Evolutionary conservation across 108 stramenopile genomes (phyloP).

Genomic region (Schizochytrium sp.): DNA sequence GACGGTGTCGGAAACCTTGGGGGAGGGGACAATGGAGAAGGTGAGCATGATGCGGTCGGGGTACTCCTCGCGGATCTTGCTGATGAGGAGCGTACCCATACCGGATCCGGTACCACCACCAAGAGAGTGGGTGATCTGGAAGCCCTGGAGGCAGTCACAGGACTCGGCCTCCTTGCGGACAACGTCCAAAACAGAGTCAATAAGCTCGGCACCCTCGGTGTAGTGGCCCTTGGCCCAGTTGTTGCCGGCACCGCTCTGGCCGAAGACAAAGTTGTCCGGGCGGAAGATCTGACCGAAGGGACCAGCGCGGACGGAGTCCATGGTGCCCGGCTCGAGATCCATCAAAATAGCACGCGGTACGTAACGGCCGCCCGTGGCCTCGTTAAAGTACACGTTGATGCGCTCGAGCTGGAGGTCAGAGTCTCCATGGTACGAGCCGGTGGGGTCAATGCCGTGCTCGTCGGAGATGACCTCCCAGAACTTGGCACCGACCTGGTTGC

Average conservation of each 20-base stretch:
- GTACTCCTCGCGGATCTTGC: conserved; percentile 95
- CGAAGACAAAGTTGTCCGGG: conserved; percentile 96
- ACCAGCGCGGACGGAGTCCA: conserved; percentile 86
- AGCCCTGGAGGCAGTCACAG: conserved; percentile 89
- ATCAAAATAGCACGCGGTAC: conserved; percentile 83
- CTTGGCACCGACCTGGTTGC: conserved; percentile 97
- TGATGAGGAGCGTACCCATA: conserved; percentile 90
- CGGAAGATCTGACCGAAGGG: conserved; percentile 88
- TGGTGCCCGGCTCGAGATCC: conserved; percentile 74
- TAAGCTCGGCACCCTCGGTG: conserved; percentile 95
- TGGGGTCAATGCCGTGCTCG: conserved; percentile 84
- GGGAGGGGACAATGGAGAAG: conserved; percentile 87
- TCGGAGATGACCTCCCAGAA: conserved; percentile 91
- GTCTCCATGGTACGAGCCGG: conserved; percentile 80
- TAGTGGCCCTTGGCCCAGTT: conserved; percentile 98
- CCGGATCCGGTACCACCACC: conserved; percentile 87
- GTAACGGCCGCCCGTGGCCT: conserved; percentile 83
- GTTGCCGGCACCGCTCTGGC: conserved; percentile 89
- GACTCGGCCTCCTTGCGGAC: conserved; percentile 92
- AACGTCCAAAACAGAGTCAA: conserved; percentile 92
- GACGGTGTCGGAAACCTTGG: conserved; percentile 95
- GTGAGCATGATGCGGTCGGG: conserved; percentile 91
- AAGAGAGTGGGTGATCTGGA: conserved; percentile 89
- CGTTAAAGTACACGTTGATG: conserved; percentile 80
- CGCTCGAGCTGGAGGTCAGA: conserved; percentile 85